These are phyloP conservation scores for Leersia perrieri DNA, from an alignment of 176 grass and related monocot species.

Conservation along the genomic window DNA sequence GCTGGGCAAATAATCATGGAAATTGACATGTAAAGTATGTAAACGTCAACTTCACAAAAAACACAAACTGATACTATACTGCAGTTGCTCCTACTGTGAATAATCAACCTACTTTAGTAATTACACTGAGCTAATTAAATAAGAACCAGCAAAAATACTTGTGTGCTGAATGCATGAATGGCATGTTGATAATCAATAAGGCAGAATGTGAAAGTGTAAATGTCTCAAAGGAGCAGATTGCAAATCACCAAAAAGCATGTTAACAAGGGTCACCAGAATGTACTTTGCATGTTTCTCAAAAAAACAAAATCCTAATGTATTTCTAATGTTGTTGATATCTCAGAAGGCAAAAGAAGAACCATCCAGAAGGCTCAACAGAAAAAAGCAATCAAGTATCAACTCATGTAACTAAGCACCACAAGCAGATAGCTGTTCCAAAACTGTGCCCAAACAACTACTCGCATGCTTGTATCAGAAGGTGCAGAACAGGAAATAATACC, in stretches of 20 bases:
- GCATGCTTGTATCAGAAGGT: neutral
- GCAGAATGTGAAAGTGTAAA: neutral
- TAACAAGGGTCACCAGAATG: neutral
- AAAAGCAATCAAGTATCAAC: neutral
- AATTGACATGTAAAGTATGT: conserved; percentile 19
- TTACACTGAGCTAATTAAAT: neutral
- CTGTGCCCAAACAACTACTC: neutral
- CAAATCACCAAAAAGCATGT: neutral
- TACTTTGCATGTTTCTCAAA: neutral
- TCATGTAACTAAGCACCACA: neutral
- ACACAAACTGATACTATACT: conserved; percentile 6
- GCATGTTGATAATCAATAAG: neutral
- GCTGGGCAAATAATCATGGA: neutral
- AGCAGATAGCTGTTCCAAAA: neutral
- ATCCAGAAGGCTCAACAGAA: neutral
- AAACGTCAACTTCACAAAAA: neutral
- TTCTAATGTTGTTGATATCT: neutral
- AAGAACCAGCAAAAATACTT: neutral
- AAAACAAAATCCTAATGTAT: neutral
- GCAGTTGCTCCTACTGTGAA: neutral
- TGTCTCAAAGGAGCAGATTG: neutral
- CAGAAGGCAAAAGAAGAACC: neutral
- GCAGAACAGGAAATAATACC: neutral
- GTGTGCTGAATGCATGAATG: neutral
- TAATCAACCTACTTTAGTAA: neutral